A percentile compares a stretch with the other conserved stretches of the same genome.
These are phyloP conservation scores for Leccinum uliginosum DNA, from an alignment of 768 basidiomycete species.

Conservation along the genomic window DNA sequence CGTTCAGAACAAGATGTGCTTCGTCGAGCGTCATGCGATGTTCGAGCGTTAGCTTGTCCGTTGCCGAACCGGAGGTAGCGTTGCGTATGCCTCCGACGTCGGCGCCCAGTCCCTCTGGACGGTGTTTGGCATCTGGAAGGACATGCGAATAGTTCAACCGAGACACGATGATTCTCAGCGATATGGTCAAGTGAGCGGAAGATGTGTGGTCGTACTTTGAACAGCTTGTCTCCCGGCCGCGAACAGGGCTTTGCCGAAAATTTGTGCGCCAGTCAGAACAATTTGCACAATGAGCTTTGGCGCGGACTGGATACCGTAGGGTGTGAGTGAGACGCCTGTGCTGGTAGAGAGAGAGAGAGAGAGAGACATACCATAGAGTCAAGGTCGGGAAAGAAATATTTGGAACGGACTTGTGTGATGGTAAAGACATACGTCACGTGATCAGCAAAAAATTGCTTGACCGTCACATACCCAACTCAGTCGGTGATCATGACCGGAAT, in stretches of 20 bases:
- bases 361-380: slow-evolving; percentile 19
- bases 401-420: neutral
- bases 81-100: slow-evolving; percentile 73
- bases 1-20: slow-evolving; percentile 88
- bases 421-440: slow-evolving; percentile 17
- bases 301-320: slow-evolving; percentile 52
- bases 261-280: slow-evolving; percentile 67
- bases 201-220: slow-evolving; percentile 61
- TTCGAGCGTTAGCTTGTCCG: slow-evolving; percentile 78
- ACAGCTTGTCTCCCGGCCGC: slow-evolving; percentile 91
- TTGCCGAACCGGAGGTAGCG: slow-evolving; percentile 68
- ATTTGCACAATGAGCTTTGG: slow-evolving; percentile 79
- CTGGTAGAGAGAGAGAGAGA: neutral
- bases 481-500: slow-evolving; percentile 7
- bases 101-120: slow-evolving; percentile 64
- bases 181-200: neutral
- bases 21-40: slow-evolving; percentile 95
- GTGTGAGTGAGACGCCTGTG: neutral
- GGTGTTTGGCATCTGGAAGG: slow-evolving; percentile 71
- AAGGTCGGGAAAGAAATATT: slow-evolving; percentile 2
- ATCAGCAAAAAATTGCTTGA: slow-evolving; percentile 8
- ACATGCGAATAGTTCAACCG: neutral
- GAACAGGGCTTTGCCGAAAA: slow-evolving; percentile 85
- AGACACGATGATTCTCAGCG: neutral
- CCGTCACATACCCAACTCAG: neutral